Evolutionary conservation across 1,284 basidiomycete genomes (phyloP).

Genomic region (Naganishia albida): DNA sequence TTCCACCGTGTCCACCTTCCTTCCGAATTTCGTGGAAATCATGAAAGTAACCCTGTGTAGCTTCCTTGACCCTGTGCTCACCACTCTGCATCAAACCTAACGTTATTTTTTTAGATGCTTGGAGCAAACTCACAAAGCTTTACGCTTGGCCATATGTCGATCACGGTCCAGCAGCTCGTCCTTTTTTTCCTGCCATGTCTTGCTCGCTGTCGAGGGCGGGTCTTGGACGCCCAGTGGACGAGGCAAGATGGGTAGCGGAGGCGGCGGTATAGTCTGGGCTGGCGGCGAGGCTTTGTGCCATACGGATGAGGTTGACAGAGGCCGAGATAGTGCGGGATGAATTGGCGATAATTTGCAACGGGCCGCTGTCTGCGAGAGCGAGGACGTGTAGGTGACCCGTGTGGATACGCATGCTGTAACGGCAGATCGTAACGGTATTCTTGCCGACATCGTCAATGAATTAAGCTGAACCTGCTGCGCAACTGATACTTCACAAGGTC

Average conservation of each 20-base stretch:
- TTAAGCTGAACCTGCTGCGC: background rate
- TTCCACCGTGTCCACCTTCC: slow-evolving; percentile 69
- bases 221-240: slow-evolving; percentile 72
- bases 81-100: background rate
- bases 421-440: no score
- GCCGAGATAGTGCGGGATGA: no score
- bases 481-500: background rate
- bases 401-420: no score
- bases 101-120: background rate
- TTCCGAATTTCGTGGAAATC: slow-evolving; percentile 79
- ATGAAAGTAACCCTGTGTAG: slow-evolving; percentile 83
- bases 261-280: background rate
- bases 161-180: slow-evolving; percentile 73
- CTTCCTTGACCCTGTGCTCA: slow-evolving; percentile 73
- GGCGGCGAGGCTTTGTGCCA: slow-evolving; percentile 7
- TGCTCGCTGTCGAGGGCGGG: slow-evolving; percentile 61
- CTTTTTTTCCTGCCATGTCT: slow-evolving; percentile 67
- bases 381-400: background rate
- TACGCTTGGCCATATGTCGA: slow-evolving; percentile 68
- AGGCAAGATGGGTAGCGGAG: slow-evolving; percentile 42
- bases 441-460: background rate
- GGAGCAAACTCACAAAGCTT: slow-evolving; percentile 64
- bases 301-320: slow-evolving; percentile 1
- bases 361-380: background rate
- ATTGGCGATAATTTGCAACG: no score